These are phyloP conservation scores for Fusarium sp. DNA, from an alignment of 2,329 filamentous ascomycete species.

Conservation along the genomic window DNA sequence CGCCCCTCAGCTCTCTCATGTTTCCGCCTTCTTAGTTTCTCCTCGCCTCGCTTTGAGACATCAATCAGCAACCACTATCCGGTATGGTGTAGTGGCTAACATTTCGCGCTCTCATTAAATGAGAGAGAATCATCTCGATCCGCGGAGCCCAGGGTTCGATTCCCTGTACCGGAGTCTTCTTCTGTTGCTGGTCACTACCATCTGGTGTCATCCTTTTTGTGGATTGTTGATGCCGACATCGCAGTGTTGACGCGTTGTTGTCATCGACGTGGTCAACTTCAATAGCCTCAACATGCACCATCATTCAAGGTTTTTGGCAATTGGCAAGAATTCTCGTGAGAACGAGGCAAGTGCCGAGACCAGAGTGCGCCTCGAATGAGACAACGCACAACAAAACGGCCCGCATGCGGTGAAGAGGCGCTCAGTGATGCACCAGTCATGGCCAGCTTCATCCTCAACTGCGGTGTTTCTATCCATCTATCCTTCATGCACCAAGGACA, in stretches of 20 bases:
- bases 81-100: constrained; percentile 54
- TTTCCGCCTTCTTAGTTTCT: background rate
- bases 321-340: too few species aligned
- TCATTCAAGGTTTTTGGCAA: background rate
- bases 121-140: constrained; percentile 1
- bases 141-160: background rate
- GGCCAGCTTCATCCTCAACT: too few species aligned
- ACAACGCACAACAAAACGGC: background rate
- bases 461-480: too few species aligned
- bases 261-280: too few species aligned
- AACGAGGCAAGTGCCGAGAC: background rate
- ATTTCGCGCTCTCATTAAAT: constrained; percentile 50
- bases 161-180: background rate
- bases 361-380: background rate
- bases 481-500: too few species aligned
- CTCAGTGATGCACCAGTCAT: too few species aligned
- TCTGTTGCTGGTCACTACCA: background rate
- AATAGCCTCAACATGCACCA: background rate
- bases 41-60: too few species aligned
- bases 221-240: background rate
- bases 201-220: background rate
- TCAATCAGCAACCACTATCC: constrained; percentile 31
- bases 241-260: background rate
- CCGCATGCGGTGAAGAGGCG: too few species aligned
- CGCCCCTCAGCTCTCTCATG: background rate